Evolutionary conservation across 768 basidiomycete species (phyloP), one percentile per base, ranked within the genome.

Genomic region (Auricularia heimuer): DNA sequence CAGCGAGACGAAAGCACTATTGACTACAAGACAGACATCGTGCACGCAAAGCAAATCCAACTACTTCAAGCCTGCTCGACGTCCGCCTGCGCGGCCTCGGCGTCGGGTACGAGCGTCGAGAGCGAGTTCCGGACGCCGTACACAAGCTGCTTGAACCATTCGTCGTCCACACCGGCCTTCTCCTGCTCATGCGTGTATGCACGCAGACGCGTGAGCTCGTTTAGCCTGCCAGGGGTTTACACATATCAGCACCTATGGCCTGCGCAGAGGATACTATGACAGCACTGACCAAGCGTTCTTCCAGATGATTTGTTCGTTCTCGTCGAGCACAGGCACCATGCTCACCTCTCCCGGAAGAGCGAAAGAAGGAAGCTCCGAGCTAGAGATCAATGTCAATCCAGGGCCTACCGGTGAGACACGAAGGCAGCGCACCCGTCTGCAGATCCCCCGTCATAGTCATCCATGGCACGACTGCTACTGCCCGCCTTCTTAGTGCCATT

Each of bases 71-170:
- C 47, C 47, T 51, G 47, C 6, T 51, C 47, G 47, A 51, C 47
- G 47, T 51, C 21, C 18, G 47, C 47, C 14, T 16, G 18, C 11
- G 14, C 47, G 8, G 56, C 29, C 14, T 60, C 56, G 24, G 29
- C 56, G 39, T 42, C 39, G 18, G 56, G 56, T 4, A 60, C 56
- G 24, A 60, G 56, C 14, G 56, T 60, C 4, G 56, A 24, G 18
- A 60, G 78, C 18, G 87, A 87, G 54, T 80, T 81, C 64, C 91
- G 80, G 54, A 92, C 85, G n/a, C 89, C 84, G 71, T 89, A 80
- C 8, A 92, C 72, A 90, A 93, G 92, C 83, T 89, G 87, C 67
- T 87, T 78, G 70, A 86, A 94, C 91, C 91, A 94, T 67, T 93
- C 91, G 56, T 84, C 85, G 62, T 90, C 89, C 2, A 82, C 87